Conservation (phyloP, 208 protist genomes). For the Leishmania arabica region DNA sequence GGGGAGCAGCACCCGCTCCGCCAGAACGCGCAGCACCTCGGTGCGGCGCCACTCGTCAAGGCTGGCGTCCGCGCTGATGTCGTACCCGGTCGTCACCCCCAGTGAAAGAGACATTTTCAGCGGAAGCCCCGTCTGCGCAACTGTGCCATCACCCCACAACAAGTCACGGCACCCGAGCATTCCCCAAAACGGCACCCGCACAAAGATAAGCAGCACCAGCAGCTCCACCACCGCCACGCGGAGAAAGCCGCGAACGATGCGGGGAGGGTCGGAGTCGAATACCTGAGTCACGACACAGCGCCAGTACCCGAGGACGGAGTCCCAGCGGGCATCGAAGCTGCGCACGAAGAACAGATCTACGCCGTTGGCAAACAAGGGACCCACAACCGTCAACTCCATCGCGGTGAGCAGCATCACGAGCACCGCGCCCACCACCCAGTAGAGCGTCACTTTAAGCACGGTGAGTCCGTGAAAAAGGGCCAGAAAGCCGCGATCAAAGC, state of each 20-base stretch:
- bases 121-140: background rate
- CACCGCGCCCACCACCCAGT: constrained; percentile 60
- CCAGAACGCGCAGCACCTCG: constrained; percentile 20
- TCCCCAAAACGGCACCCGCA: constrained; percentile 41
- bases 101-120: constrained; percentile 22
- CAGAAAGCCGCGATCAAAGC: constrained; percentile 28
- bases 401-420: constrained; percentile 53
- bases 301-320: constrained; percentile 50
- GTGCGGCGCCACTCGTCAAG: constrained; percentile 19
- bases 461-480: constrained; percentile 38
- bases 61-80: constrained; percentile 6
- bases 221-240: constrained; percentile 52
- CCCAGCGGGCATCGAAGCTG: constrained; percentile 62
- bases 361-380: constrained; percentile 75
- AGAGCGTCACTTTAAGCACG: constrained; percentile 45
- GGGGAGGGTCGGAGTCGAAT: constrained; percentile 60
- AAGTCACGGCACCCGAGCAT: constrained; percentile 31
- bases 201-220: constrained; percentile 55
- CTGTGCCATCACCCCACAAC: constrained; percentile 24
- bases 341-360: constrained; percentile 82
- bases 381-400: constrained; percentile 55
- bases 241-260: constrained; percentile 48
- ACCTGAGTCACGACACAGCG: constrained; percentile 62
- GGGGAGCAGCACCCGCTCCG: constrained; percentile 20
- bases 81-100: background rate